phyloP scores from a whole-genome alignment of 495 filamentous ascomycete genomes.

The Neurospora hispaniola region DNA sequence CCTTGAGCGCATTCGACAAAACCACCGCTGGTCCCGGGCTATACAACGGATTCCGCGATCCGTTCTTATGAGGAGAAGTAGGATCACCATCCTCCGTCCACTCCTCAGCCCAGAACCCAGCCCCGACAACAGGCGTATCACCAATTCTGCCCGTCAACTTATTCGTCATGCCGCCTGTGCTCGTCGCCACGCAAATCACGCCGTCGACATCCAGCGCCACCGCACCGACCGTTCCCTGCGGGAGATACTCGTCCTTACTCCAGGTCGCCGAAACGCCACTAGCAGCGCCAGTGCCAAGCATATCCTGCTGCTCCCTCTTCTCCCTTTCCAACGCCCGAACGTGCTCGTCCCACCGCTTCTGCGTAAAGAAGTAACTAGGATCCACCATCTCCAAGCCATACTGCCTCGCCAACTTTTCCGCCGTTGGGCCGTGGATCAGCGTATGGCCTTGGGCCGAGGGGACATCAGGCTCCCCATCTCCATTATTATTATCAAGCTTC shows the following conservation, averaged over 20 bases:
- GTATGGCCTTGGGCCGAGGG: conserved; percentile 51
- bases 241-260: conserved; percentile 49
- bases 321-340: conserved; percentile 50
- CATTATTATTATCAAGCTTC: conserved; percentile 8
- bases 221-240: conserved; percentile 78
- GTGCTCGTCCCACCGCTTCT: conserved; percentile 78
- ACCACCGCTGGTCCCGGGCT: conserved; percentile 25
- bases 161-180: conserved; percentile 82
- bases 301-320: conserved; percentile 7
- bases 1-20: conserved; percentile 28
- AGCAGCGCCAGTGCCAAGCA: background rate
- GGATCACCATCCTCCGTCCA: conserved; percentile 43
- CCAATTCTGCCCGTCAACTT: conserved; percentile 79
- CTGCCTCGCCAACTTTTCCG: conserved; percentile 52
- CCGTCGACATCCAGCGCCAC: conserved; percentile 68
- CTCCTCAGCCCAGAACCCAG: conserved; percentile 84
- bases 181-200: conserved; percentile 67
- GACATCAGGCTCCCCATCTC: conserved; percentile 17
- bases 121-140: conserved; percentile 77
- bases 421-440: conserved; percentile 53
- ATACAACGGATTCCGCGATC: background rate
- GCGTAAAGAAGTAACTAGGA: conserved; percentile 65
- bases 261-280: conserved; percentile 25
- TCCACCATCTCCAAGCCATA: conserved; percentile 63
- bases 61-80: background rate